Percentiles rank a stretch among this genome's conserved stretches.
Conservation (phyloP, 345 rosid genomes). For the Sisymbrium irio region DNA sequence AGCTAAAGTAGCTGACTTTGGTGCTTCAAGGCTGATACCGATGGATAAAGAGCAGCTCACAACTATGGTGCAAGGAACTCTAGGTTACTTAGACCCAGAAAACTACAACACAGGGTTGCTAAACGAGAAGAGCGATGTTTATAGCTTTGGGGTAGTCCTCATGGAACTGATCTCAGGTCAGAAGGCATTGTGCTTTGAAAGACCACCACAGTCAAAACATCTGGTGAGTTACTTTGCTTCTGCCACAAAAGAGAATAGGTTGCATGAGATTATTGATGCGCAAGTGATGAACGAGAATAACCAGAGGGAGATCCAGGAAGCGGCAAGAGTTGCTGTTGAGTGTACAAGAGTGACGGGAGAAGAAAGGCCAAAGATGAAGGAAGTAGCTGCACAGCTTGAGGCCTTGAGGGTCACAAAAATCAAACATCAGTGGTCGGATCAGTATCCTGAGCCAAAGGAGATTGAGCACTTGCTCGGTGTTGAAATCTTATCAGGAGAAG, state of each 20-base stretch:
- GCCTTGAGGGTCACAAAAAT: not conserved
- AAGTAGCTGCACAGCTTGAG: slow-evolving; percentile 36
- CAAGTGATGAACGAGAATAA: not conserved
- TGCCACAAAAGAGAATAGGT: not conserved
- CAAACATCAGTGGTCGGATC: slow-evolving; percentile 19
- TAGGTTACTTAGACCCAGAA: slow-evolving; percentile 47
- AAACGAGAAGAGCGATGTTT: slow-evolving; percentile 49
- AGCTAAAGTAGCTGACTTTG: slow-evolving; percentile 52
- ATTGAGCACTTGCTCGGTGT: slow-evolving; percentile 15
- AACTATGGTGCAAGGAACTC: slow-evolving; percentile 50
- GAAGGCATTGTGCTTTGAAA: slow-evolving; percentile 32
- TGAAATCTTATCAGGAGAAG: not conserved
- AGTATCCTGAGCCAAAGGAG: not conserved
- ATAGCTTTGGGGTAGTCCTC: slow-evolving; percentile 49
- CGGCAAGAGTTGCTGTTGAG: not conserved
- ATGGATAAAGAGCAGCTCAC: slow-evolving; percentile 36
- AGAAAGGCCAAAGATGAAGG: slow-evolving; percentile 39
- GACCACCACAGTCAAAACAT: slow-evolving; percentile 26
- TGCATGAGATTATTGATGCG: not conserved
- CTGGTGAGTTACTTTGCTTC: slow-evolving; percentile 31
- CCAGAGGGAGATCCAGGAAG: not conserved
- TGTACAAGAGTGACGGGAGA: slow-evolving; percentile 37
- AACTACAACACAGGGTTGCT: slow-evolving; percentile 28
- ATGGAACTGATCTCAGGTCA: slow-evolving; percentile 36
- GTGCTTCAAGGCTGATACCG: slow-evolving; percentile 46